Evolutionary conservation across 805 yeast genomes (phyloP).

Genomic region (Candida nonsorbophila): DNA sequence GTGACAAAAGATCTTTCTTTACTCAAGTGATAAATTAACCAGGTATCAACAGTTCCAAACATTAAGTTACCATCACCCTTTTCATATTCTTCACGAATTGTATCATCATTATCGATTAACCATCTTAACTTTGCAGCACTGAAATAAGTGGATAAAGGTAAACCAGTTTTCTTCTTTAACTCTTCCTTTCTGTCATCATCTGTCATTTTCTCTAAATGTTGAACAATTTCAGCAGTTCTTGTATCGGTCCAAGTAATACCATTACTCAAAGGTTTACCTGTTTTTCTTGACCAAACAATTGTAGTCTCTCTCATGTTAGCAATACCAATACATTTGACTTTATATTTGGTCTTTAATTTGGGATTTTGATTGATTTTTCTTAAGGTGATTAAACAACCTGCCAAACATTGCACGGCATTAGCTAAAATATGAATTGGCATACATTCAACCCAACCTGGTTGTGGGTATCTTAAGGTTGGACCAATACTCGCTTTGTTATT

Average conservation of each 20-base stretch:
- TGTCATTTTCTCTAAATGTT: constrained; percentile 50
- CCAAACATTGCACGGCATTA: constrained; percentile 76
- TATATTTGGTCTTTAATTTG: constrained; percentile 47
- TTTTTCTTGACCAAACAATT: constrained; percentile 75
- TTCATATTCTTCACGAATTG: constrained; percentile 63
- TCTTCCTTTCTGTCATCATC: constrained; percentile 51
- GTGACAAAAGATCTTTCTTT: constrained; percentile 65
- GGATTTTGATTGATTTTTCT: constrained; percentile 52
- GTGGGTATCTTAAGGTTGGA: constrained; percentile 73
- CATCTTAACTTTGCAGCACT: constrained; percentile 87
- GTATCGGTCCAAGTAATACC: constrained; percentile 98
- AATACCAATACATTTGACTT: constrained; percentile 73
- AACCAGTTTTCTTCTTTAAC: constrained; percentile 66
- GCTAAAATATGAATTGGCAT: constrained; percentile 79
- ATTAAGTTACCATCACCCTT: constrained; percentile 65
- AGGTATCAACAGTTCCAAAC: constrained; percentile 93
- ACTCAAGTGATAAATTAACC: constrained; percentile 86
- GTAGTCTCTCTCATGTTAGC: constrained; percentile 97
- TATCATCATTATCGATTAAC: constrained; percentile 76
- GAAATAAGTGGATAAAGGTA: constrained; percentile 87
- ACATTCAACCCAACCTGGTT: constrained; percentile 93
- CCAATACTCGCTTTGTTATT: constrained; percentile 46
- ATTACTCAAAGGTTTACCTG: constrained; percentile 77
- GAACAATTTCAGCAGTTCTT: constrained; percentile 70
- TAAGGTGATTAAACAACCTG: constrained; percentile 54